These are phyloP conservation scores for Pleomassaria siparia DNA, from an alignment of 2,329 filamentous ascomycete genomes.

Conservation along the genomic window DNA sequence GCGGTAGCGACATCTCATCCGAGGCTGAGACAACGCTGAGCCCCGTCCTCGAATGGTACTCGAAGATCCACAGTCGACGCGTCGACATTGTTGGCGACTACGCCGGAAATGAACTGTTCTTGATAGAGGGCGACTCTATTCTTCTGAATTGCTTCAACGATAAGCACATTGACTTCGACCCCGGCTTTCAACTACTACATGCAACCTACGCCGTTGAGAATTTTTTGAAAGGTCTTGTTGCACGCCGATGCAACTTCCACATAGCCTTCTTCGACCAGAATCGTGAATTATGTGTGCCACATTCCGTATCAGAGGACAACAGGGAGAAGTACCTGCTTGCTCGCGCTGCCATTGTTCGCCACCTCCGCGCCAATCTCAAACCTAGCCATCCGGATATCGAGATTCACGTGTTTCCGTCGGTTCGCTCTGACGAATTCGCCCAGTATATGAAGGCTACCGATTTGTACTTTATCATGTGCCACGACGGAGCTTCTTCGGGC, in stretches of 20 bases:
- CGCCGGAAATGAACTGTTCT: conserved; percentile 70
- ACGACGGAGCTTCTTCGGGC: conserved; percentile 57
- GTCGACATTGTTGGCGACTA: conserved; percentile 69
- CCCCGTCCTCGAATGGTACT: conserved; percentile 38
- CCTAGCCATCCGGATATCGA: conserved; percentile 44
- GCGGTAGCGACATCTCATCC: conserved; percentile 13
- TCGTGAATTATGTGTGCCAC: conserved; percentile 58
- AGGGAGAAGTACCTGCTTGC: conserved; percentile 61
- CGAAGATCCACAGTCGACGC: conserved; percentile 38
- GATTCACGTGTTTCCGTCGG: conserved; percentile 52
- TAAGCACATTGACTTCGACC: conserved; percentile 63
- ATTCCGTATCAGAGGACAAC: conserved; percentile 32
- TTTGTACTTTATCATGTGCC: conserved; percentile 68
- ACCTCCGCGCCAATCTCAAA: conserved; percentile 55
- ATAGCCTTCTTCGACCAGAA: conserved; percentile 68
- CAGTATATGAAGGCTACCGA: conserved; percentile 57
- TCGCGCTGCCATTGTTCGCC: conserved; percentile 64
- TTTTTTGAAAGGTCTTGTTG: conserved; percentile 62
- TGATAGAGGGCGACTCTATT: conserved; percentile 74
- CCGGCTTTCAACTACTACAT: conserved; percentile 71
- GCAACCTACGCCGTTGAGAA: conserved; percentile 68
- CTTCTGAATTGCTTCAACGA: conserved; percentile 65
- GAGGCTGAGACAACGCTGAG: conserved; percentile 17
- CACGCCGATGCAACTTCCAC: conserved; percentile 70
- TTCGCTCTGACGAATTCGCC: conserved; percentile 54